These are phyloP conservation scores for Medicago ruthenica DNA, from an alignment of 306 rosid genomes.

Conservation along the genomic window DNA sequence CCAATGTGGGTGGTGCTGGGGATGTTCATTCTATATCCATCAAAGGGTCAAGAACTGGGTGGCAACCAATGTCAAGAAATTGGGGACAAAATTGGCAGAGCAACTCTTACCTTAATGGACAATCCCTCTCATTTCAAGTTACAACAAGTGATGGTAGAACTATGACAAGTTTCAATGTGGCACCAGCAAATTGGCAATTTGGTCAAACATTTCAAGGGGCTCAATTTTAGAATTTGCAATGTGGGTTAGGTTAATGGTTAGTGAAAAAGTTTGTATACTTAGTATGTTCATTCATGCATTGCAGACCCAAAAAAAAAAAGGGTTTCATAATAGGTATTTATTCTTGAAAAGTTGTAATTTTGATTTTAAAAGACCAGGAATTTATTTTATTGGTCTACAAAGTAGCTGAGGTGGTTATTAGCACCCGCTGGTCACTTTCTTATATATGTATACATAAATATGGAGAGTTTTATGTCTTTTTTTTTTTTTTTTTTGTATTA, in stretches of 20 bases:
- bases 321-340: slow-evolving; percentile 33
- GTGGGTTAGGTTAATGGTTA: too few relatives aligned
- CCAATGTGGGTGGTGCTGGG: slow-evolving; percentile 91
- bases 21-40: slow-evolving; percentile 80
- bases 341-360: slow-evolving; percentile 29
- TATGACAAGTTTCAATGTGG: slow-evolving; percentile 66
- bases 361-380: slow-evolving; percentile 47
- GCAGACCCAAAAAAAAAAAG: not conserved
- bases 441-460: not conserved
- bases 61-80: slow-evolving; percentile 91
- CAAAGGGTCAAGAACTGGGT: slow-evolving; percentile 78
- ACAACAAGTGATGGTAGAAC: slow-evolving; percentile 85
- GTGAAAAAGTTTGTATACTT: slow-evolving; percentile 34
- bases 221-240: slow-evolving; percentile 56
- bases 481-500: slow-evolving; percentile 33
- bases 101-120: slow-evolving; percentile 82
- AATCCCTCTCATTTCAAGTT: slow-evolving; percentile 78
- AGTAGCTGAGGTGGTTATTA: slow-evolving; percentile 53
- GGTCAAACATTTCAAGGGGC: slow-evolving; percentile 82
- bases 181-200: slow-evolving; percentile 75
- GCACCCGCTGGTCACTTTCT: slow-evolving; percentile 56
- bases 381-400: slow-evolving; percentile 49
- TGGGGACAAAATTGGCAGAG: slow-evolving; percentile 99
- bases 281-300: slow-evolving; percentile 27
- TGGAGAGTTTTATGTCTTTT: slow-evolving; percentile 37